A percentile compares a stretch with the other conserved stretches of the same genome.
phyloP scores from a whole-genome alignment of 2,329 filamentous ascomycete species.

The Colletotrichum sp. region DNA sequence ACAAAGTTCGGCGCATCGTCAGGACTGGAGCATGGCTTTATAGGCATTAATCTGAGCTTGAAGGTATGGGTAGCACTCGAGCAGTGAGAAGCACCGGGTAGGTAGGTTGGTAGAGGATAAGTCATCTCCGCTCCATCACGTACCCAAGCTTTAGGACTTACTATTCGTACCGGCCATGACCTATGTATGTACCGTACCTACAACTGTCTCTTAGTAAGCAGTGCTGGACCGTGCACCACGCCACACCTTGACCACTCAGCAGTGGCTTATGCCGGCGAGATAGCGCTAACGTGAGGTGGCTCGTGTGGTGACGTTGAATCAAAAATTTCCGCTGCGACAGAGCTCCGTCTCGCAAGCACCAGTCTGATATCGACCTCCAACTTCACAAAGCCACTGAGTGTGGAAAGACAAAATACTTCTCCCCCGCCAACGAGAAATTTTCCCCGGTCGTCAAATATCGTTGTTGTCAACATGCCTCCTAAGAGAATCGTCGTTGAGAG shows the following conservation, averaged over 20 bases:
- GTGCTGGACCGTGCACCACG: background rate
- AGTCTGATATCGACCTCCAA: background rate
- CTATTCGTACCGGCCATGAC: background rate
- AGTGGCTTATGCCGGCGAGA: background rate
- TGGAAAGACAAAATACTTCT: background rate
- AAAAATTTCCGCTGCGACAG: constrained; percentile 8
- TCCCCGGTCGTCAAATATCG: background rate
- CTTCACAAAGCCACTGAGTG: background rate
- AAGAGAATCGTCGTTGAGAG: constrained; percentile 63
- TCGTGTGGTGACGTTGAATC: background rate
- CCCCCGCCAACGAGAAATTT: background rate
- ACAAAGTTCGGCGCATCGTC: constrained; percentile 16
- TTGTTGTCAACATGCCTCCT: constrained; percentile 60
- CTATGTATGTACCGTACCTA: background rate
- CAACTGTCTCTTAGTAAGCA: background rate
- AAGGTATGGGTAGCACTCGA: background rate
- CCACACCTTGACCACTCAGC: background rate
- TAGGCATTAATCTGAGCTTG: background rate
- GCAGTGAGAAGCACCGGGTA: background rate
- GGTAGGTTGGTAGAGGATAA: background rate
- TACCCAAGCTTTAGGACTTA: background rate
- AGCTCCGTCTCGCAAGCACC: background rate
- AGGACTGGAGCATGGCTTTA: background rate
- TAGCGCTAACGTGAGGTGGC: background rate
- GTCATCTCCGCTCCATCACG: background rate